Evolutionary conservation across 805 yeast genomes (phyloP), one percentile per base, ranked within the genome.

Genomic region (Wickerhamia fluorescens): DNA sequence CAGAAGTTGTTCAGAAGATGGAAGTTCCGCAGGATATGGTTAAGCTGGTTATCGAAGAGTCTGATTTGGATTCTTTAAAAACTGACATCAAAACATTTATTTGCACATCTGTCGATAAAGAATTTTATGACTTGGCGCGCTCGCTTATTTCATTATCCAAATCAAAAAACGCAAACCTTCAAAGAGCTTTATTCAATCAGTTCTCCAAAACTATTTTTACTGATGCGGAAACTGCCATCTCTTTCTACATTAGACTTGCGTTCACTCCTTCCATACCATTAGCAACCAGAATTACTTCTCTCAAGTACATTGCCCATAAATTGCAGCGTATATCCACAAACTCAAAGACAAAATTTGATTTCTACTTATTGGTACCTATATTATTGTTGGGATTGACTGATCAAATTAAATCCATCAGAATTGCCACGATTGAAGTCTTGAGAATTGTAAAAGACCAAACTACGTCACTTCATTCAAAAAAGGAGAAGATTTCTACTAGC

Each of bases 261-360:
- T 61, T 73, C 16, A 70, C 84, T 2, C 67, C 74, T 9, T 61
- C 71, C 5, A 63, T 75, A 3, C 92, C 92, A 26, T 44, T 71
- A 6, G 64, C 71, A 20, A 68, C 73, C 9, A 69, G 84, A 50
- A 45, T 71, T 11, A 54, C 61, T 19, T 60, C 82, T 3, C 53
- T 80, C 29, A 51, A 58, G 13, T 47, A 56, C 17, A 41, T 77
- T 21, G 59, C 56, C 10, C 41, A 47, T 15, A 50, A 40, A 14
- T 36, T 69, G 25, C 56, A 58, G 20, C 56, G 61, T 8, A 42
- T 41, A 13, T 32, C 41, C 20, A 36, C 40, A 8, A 20, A 59
- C 7, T 60, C 61, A 14, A 33, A 38, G 2, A 37, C 44, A 6
- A n/a, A n/a, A n/a, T 33, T 38, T 9, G 61, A 56, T 34, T 48